A percentile compares a stretch with the other conserved stretches of the same genome.
These are phyloP conservation scores for Datisca glomerata DNA, from an alignment of 306 rosid species.

Conservation along the genomic window DNA sequence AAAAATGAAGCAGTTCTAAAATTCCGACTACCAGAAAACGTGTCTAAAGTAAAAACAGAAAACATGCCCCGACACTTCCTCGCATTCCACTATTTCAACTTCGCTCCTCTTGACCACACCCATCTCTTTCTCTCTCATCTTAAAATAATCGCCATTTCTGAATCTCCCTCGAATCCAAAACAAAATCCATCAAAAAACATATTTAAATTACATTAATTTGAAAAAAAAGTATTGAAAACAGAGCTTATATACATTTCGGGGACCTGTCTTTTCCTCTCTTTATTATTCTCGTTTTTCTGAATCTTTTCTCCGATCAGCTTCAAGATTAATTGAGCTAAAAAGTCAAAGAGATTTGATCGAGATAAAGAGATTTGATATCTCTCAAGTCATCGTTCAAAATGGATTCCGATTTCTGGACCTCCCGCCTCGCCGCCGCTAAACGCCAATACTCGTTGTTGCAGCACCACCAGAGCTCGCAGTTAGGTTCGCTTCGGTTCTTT, in stretches of 20 bases:
- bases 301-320: background rate
- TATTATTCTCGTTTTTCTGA: background rate
- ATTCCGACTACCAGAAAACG: too few species aligned
- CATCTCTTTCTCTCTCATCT: too few species aligned
- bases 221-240: too few species aligned
- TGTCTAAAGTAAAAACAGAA: too few species aligned
- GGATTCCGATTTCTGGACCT: constrained; percentile 95
- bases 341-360: background rate
- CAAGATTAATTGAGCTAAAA: background rate
- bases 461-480: constrained; percentile 57
- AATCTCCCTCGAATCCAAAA: too few species aligned
- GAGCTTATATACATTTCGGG: background rate
- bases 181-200: too few species aligned
- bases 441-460: constrained; percentile 69
- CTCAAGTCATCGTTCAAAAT: constrained; percentile 38
- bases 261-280: background rate
- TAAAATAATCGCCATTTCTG: too few species aligned
- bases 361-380: constrained; percentile 7
- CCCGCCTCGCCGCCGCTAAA: constrained; percentile 93
- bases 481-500: constrained; percentile 33
- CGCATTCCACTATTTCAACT: too few species aligned
- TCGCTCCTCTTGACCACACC: too few species aligned
- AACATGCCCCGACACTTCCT: too few species aligned
- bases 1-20: too few species aligned
- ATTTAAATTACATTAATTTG: too few species aligned